Percentiles rank a stretch among this genome's conserved stretches.
Conservation (phyloP, 345 rosid species). For the Camelina sativa region DNA sequence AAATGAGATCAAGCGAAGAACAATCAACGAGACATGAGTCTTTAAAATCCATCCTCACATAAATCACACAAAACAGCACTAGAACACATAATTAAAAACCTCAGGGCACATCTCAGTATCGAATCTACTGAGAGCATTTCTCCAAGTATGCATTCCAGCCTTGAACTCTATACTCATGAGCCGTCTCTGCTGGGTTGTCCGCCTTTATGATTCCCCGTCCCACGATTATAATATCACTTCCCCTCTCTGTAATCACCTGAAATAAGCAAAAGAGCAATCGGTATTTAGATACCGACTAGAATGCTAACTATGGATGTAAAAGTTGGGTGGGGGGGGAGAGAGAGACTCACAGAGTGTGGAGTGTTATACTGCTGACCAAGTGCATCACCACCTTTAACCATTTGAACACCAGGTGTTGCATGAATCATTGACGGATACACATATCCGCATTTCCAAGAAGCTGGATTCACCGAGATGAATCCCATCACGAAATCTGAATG, state of each 20-base stretch:
- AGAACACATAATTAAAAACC: slow-evolving; percentile 29
- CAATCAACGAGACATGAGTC: slow-evolving; percentile 35
- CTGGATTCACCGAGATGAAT: slow-evolving; percentile 95
- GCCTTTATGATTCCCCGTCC: slow-evolving; percentile 99
- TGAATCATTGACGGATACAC: slow-evolving; percentile 86
- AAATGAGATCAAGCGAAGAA: not conserved
- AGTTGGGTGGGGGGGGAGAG: slow-evolving; percentile 36
- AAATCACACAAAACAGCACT: slow-evolving; percentile 24
- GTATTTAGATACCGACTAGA: too few species aligned
- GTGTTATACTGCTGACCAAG: slow-evolving; percentile 97
- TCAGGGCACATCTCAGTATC: not conserved
- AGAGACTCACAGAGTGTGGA: slow-evolving; percentile 87
- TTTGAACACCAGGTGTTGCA: slow-evolving; percentile 98
- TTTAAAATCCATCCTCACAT: slow-evolving; percentile 27
- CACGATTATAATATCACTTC: slow-evolving; percentile 92
- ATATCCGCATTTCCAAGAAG: slow-evolving; percentile 89
- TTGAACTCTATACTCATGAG: slow-evolving; percentile 83
- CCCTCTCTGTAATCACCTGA: slow-evolving; percentile 82
- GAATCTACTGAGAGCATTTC: slow-evolving; percentile 51
- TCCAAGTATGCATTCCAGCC: slow-evolving; percentile 97
- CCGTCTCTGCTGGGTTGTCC: slow-evolving; percentile 69
- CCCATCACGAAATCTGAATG: slow-evolving; percentile 97
- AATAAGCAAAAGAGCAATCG: not conserved
- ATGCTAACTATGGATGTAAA: not conserved
- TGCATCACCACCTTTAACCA: slow-evolving; percentile 87